A percentile compares a stretch with the other conserved stretches of the same genome.
These are phyloP conservation scores for Talaromyces trachyspermus DNA, from an alignment of 495 filamentous ascomycete genomes.

Conservation along the genomic window DNA sequence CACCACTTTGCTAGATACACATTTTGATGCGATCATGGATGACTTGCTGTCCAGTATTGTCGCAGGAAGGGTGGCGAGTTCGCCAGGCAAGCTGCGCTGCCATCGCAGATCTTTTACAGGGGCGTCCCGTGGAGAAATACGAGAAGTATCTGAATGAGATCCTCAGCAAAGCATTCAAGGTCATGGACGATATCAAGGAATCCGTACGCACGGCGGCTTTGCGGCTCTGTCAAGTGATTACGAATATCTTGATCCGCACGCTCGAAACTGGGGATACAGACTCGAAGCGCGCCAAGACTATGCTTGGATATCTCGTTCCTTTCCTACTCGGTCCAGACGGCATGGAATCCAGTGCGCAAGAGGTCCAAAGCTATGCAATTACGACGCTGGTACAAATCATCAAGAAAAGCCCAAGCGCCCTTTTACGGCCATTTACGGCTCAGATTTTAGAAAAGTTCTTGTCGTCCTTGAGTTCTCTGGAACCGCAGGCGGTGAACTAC, in stretches of 20 bases:
- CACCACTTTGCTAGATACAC: slow-evolving; percentile 56
- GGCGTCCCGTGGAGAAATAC: slow-evolving; percentile 67
- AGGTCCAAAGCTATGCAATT: slow-evolving; percentile 68
- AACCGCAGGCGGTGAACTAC: slow-evolving; percentile 83
- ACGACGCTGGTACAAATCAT: slow-evolving; percentile 78
- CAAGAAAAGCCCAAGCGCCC: slow-evolving; percentile 66
- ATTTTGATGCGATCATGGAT: slow-evolving; percentile 80
- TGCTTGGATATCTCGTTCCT: slow-evolving; percentile 78
- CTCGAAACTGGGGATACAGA: slow-evolving; percentile 74
- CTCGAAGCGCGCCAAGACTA: slow-evolving; percentile 57
- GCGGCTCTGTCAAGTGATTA: slow-evolving; percentile 72
- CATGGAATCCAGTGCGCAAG: slow-evolving; percentile 76
- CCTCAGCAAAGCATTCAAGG: slow-evolving; percentile 71
- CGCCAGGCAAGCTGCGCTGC: slow-evolving; percentile 88
- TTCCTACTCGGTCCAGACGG: slow-evolving; percentile 87
- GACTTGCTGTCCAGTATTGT: slow-evolving; percentile 80
- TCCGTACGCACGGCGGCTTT: slow-evolving; percentile 76
- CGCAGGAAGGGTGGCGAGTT: slow-evolving; percentile 77
- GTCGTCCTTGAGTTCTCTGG: slow-evolving; percentile 72
- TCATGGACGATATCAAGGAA: slow-evolving; percentile 87
- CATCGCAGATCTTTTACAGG: slow-evolving; percentile 77
- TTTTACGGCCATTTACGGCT: slow-evolving; percentile 71
- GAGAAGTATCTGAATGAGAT: slow-evolving; percentile 77
- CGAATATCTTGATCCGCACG: slow-evolving; percentile 71
- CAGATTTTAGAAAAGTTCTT: slow-evolving; percentile 74